Base-by-base conservation (phyloP, 2,329 filamentous ascomycete species). In the Alternaria dauci region DNA sequence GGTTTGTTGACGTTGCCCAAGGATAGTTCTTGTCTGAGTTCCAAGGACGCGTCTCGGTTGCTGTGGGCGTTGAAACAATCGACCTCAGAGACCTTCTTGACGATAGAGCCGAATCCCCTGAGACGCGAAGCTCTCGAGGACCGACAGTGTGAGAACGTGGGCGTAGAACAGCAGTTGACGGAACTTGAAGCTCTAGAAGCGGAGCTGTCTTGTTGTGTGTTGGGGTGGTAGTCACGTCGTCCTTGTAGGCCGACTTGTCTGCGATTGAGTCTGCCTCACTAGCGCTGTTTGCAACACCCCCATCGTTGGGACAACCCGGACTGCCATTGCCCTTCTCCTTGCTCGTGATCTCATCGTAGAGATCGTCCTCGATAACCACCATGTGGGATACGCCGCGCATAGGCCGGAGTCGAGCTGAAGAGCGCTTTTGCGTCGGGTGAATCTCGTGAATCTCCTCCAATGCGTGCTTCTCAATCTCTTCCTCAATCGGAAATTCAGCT, bases 1-100 rank as follows among this genome's bases (percentile, higher is more conserved):
- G 66, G 34, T 75, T 71, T 53, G 67, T 77, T 44, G 73, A 75
- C 25, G 73, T 76, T 32, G 76, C 73, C 81, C 80, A 83, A 34
- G 81, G 80, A 65, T 82, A 83, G 66, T 81, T 82, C 67, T 81
- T 79, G 61, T 82, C 80, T 20, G 73, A 72, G 61, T 83, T 83
- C 81, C 81, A 83, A n/a, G 81, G 81, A 28, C 80, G 76, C 44
- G 76, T 80, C 55, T 78, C 78, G 6, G 76, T 73, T 52, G 62
- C 59, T 32, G 71, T 72, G 8, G 68, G 69, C 11, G 69, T 72
- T 11, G 64, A 68, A 11, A 57, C 55, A 41, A 71, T 57, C n/a
- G 74, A 77, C 20, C 67, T 70, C 39, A 71, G 48, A 9, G 74
- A 76, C 52, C 71, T 67, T 30, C 64, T 70, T 25, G 66, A 66